phyloP scores from a whole-genome alignment of 116 monocot species.

The Zostera marina region DNA sequence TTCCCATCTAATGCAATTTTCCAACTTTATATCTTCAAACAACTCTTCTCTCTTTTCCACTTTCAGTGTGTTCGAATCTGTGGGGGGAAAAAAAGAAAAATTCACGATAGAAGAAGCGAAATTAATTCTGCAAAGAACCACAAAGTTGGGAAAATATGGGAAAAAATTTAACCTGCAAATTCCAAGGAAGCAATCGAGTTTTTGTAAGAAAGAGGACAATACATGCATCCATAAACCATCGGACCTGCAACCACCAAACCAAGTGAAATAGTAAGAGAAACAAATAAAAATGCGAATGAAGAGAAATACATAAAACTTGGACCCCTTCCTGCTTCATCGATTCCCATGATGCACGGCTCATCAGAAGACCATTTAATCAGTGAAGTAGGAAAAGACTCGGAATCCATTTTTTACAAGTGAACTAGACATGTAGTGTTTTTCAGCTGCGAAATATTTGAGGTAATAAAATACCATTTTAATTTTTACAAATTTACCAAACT shows the following conservation, averaged over 20 bases:
- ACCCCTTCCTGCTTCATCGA: conserved; percentile 95
- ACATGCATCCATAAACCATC: conserved; percentile 97
- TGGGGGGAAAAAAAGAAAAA: not conserved
- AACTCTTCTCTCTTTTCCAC: conserved; percentile 92
- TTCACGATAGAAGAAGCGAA: not conserved
- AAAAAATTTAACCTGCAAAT: conserved; percentile 36
- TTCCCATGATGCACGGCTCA: conserved; percentile 91
- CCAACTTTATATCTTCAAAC: conserved; percentile 66
- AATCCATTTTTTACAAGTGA: not conserved
- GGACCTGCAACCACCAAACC: conserved; percentile 38
- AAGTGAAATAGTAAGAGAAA: not conserved
- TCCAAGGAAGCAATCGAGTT: conserved; percentile 50
- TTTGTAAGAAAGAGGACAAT: conserved; percentile 69
- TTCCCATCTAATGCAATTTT: conserved; percentile 77
- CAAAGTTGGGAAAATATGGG: too few relatives aligned
- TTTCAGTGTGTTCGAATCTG: conserved; percentile 98
- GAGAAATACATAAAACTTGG: conserved; percentile 61
- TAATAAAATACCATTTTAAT: too few relatives aligned
- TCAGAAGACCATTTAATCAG: conserved; percentile 55
- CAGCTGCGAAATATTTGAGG: too few relatives aligned
- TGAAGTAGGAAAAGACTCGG: not conserved
- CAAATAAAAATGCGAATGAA: too few relatives aligned
- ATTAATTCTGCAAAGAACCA: too few relatives aligned
- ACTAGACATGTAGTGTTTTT: too few relatives aligned
- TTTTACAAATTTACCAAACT: too few relatives aligned